These are phyloP conservation scores for Atractiella rhizophila DNA, from an alignment of 768 basidiomycete genomes.

Conservation along the genomic window DNA sequence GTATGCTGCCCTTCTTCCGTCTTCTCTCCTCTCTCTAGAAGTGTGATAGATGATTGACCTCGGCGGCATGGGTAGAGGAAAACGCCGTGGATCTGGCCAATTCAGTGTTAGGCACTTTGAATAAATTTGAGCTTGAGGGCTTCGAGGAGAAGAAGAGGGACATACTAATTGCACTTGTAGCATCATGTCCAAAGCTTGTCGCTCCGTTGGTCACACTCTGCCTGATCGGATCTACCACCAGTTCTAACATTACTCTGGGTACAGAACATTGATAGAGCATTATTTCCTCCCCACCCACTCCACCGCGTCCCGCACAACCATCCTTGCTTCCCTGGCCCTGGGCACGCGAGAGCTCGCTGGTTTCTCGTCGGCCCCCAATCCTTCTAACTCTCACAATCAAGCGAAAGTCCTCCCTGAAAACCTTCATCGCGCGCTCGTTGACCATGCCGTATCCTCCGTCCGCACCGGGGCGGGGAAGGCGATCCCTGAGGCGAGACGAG, in stretches of 20 bases:
- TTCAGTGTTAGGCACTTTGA: conserved; percentile 43
- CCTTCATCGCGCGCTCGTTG: conserved; percentile 44
- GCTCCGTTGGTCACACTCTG: conserved; percentile 40
- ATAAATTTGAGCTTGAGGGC: conserved; percentile 57
- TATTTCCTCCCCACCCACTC: conserved; percentile 90
- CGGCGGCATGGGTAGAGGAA: conserved; percentile 36
- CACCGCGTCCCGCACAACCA: conserved; percentile 51
- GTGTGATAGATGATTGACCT: conserved; percentile 1
- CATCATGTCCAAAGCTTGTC: conserved; percentile 47
- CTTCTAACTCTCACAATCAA: conserved; percentile 45
- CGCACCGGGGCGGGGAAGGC: conserved; percentile 32
- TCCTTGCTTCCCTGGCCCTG: conserved; percentile 61
- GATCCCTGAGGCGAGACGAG: conserved; percentile 39
- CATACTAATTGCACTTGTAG: conserved; percentile 51
- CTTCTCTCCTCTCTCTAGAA: neutral
- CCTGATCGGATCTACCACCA: neutral
- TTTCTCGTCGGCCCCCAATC: conserved; percentile 14
- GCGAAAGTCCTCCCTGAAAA: conserved; percentile 46
- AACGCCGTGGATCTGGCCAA: conserved; percentile 62
- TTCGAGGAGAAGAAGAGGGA: conserved; percentile 55
- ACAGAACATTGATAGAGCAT: conserved; percentile 60
- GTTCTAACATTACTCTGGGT: neutral
- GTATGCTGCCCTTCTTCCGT: conserved; percentile 28
- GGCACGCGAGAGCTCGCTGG: conserved; percentile 59
- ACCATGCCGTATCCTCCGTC: conserved; percentile 36